A percentile compares a stretch with the other conserved stretches of the same genome.
These are phyloP conservation scores for Trichoderma sp. DNA, from an alignment of 2,329 filamentous ascomycete species.

Conservation along the genomic window DNA sequence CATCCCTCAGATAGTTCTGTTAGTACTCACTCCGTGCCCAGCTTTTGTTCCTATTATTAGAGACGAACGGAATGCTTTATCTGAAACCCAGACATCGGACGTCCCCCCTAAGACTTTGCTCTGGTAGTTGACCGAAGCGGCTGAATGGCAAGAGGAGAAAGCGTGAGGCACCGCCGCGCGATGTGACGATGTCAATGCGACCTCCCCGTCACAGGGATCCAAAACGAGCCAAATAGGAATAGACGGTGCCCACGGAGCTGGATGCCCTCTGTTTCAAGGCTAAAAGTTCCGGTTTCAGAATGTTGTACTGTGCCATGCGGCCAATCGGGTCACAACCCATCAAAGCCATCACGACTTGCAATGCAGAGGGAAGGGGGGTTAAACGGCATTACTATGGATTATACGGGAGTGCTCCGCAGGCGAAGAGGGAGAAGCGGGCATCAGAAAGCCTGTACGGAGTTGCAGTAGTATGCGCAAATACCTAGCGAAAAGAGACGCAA, in stretches of 20 bases:
- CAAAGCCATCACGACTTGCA: background rate
- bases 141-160: background rate
- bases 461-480: background rate
- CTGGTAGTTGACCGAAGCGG: background rate
- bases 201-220: background rate
- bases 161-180: background rate
- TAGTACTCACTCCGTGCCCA: background rate
- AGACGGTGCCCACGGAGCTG: background rate
- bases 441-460: background rate
- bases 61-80: background rate
- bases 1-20: background rate
- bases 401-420: background rate
- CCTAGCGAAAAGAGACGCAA: background rate
- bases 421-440: background rate
- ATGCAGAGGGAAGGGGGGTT: background rate
- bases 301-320: background rate
- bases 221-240: background rate
- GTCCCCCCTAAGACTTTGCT: background rate
- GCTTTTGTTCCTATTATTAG: background rate
- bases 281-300: slow-evolving; percentile 18
- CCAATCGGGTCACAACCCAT: slow-evolving; percentile 12
- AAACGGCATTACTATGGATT: background rate
- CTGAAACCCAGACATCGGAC: slow-evolving; percentile 2
- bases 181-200: background rate
- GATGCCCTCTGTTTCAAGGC: slow-evolving; percentile 15